These are phyloP conservation scores for Candida sojae DNA, from an alignment of 1,139 yeast species.

Conservation along the genomic window DNA sequence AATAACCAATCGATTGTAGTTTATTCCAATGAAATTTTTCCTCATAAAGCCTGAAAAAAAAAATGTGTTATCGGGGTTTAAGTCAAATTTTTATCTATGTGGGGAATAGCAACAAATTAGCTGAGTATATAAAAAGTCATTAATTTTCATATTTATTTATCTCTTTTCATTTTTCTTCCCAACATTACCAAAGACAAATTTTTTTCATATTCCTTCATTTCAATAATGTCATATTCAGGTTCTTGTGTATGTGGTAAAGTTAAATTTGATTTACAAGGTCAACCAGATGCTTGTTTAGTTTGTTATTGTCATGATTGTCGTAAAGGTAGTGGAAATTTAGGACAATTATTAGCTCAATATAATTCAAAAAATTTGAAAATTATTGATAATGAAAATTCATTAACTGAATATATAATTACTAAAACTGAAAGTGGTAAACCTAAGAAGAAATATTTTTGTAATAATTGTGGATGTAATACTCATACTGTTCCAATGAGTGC, in stretches of 20 bases:
- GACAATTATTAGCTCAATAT: slow-evolving; percentile 20
- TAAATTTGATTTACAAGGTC: slow-evolving; percentile 12
- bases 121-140: too few species aligned
- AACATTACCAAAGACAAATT: too few species aligned
- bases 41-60: too few species aligned
- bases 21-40: too few species aligned
- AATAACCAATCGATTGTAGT: too few species aligned
- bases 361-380: slow-evolving; percentile 16
- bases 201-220: slow-evolving; percentile 9
- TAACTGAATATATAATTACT: slow-evolving; percentile 16
- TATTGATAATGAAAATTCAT: slow-evolving; percentile 12
- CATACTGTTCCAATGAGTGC: slow-evolving; percentile 22
- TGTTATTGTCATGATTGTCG: slow-evolving; percentile 28
- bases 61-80: too few species aligned
- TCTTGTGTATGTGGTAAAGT: slow-evolving; percentile 24
- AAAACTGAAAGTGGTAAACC: slow-evolving; percentile 24
- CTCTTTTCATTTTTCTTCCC: too few species aligned
- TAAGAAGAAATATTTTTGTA: slow-evolving; percentile 21
- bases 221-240: slow-evolving; percentile 11
- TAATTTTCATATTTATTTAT: too few species aligned
- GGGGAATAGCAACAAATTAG: too few species aligned
- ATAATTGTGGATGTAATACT: slow-evolving; percentile 23
- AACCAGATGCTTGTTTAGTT: slow-evolving; percentile 16
- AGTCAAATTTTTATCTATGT: too few species aligned
- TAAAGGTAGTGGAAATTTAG: slow-evolving; percentile 25